Evolutionary conservation across 768 basidiomycete genomes (phyloP).

Genomic region (Punctularia strigosozonata): DNA sequence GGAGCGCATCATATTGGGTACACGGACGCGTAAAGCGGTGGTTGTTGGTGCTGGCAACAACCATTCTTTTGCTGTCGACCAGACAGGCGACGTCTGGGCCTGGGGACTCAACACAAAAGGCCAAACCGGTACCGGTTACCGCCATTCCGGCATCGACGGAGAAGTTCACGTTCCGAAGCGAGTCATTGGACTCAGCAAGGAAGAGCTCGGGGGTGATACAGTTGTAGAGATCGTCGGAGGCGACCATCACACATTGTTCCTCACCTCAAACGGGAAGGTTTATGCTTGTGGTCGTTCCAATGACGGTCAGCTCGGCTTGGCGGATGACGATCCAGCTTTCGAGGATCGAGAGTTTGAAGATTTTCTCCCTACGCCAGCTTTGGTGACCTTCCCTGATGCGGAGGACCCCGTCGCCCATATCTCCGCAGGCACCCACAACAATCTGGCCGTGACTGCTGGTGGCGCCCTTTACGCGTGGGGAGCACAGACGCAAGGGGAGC

Average conservation of each 20-base stretch:
- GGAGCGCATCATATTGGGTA: conserved; percentile 71
- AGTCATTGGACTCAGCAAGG: conserved; percentile 51
- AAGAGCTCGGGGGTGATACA: conserved; percentile 43
- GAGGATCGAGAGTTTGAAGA: conserved; percentile 41
- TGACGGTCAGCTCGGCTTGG: conserved; percentile 71
- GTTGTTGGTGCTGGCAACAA: conserved; percentile 71
- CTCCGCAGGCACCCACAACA: conserved; percentile 61
- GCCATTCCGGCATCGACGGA: conserved; percentile 33
- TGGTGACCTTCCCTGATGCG: conserved; percentile 49
- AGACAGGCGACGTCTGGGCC: conserved; percentile 74
- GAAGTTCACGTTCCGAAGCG: conserved; percentile 53
- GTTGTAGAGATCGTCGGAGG: conserved; percentile 74
- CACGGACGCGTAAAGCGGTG: conserved; percentile 51
- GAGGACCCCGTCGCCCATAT: conserved; percentile 56
- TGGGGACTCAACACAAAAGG: conserved; percentile 96
- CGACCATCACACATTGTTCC: conserved; percentile 84
- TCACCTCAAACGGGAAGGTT: conserved; percentile 73
- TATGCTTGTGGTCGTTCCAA: conserved; percentile 82
- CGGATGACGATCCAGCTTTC: conserved; percentile 58
- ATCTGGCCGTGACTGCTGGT: conserved; percentile 52
- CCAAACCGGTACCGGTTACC: conserved; percentile 53
- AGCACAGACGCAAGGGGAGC: conserved; percentile 65
- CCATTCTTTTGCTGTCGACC: conserved; percentile 86
- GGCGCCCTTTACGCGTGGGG: conserved; percentile 73
- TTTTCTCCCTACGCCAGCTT: conserved; percentile 54